Evolutionary conservation across 1,284 basidiomycete species (phyloP), one percentile per base, ranked within the genome.

Genomic region (Cryptococcus neoformans): DNA sequence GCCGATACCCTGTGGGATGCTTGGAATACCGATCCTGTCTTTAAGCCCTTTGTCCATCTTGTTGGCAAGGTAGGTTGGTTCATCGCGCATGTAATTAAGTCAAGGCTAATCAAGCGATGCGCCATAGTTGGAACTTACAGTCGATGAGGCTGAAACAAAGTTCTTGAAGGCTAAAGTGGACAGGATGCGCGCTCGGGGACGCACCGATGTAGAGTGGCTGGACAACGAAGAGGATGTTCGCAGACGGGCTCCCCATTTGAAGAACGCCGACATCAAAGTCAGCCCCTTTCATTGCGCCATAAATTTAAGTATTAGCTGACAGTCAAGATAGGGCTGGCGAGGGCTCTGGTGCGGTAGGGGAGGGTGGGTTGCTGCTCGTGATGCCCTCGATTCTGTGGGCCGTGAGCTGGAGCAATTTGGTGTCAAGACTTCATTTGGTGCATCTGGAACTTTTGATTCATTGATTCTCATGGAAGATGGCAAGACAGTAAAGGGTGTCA

Each of bases 331-430:
- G 64, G 67, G 66, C 17, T 75, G 73, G 73, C 62, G 65, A 55
- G 73, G 62, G 3, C 51, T 73, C 6, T 73, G 52, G 48, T 53
- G 47, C 28, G 36, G 54, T 40, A 58, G 66, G 16, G 75, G 66
- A 6, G 76, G 76, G 9, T 78, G 76, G 76, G 61, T 72, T 0
- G 73, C 68, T 6, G 76, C 76, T 14, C 63, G 57, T 7, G 62
- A 77, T 40, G 67, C 74, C 14, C 61, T 77, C 50, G 63, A 67
- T 14, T 61, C 69, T 3, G 65, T 76, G 14, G 73, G 70, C 4
- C 41, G 55, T 16, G 72, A 73, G 37, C 61, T 73, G 35, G 50
- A 56, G 45, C 47, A 55, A 10, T 51, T 64, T 4, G 75, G 76
- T 7, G 74, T 77, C 21, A 68, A 68, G 36, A 64, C 60, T 38